These are phyloP conservation scores for Biscogniauxia marginata DNA, from an alignment of 2,329 filamentous ascomycete species.

Conservation along the genomic window DNA sequence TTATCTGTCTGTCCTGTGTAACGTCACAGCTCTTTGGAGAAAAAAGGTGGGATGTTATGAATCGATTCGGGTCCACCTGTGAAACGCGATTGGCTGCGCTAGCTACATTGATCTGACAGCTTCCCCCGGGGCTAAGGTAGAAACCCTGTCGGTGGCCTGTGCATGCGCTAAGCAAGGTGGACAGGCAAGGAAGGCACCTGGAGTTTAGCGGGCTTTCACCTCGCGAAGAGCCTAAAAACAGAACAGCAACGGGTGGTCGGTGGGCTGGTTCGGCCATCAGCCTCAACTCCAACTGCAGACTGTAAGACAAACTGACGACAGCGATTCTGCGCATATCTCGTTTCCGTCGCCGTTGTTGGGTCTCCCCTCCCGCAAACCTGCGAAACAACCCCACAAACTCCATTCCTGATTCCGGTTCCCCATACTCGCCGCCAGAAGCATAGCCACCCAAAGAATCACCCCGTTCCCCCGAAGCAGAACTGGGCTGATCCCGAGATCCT, in stretches of 20 bases:
- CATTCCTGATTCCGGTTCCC: too few species aligned
- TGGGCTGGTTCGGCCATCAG: slow-evolving; percentile 10
- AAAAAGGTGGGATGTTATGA: not conserved
- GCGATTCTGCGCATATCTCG: slow-evolving; percentile 2
- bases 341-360: slow-evolving; percentile 6
- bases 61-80: not conserved
- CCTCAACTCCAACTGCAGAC: slow-evolving; percentile 24
- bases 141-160: not conserved
- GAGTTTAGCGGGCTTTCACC: not conserved
- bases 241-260: not conserved
- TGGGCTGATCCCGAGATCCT: too few species aligned
- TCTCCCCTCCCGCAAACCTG: slow-evolving; percentile 18
- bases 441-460: too few species aligned
- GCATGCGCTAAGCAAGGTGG: not conserved
- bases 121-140: not conserved
- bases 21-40: not conserved
- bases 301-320: slow-evolving; percentile 20
- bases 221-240: not conserved
- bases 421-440: too few species aligned
- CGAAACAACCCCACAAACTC: slow-evolving; percentile 1
- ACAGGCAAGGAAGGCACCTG: not conserved
- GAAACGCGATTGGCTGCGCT: too few species aligned
- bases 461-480: not conserved
- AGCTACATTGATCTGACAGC: not conserved
- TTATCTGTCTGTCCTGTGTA: not conserved